Conservation (phyloP, 148 eudicot genomes). For the Chenopodium formosanum region DNA sequence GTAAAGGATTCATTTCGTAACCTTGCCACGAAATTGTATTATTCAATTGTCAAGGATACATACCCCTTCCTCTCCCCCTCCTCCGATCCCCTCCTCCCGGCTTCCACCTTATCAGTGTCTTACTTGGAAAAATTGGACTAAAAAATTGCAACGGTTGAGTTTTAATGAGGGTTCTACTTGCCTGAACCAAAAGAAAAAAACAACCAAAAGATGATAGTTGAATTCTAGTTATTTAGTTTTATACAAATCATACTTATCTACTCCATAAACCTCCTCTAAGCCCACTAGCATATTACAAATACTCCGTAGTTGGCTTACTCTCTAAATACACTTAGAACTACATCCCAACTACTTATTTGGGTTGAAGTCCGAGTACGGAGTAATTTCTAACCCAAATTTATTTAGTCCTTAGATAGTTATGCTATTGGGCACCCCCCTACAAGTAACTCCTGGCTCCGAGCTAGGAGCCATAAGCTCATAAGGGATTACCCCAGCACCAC, state of each 20-base stretch:
- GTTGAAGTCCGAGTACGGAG: background rate
- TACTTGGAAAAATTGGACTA: no score
- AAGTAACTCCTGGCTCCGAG: constrained; percentile 87
- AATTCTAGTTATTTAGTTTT: background rate
- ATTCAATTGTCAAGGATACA: no score
- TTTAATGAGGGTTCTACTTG: no score
- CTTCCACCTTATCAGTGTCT: no score
- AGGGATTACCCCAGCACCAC: constrained; percentile 93
- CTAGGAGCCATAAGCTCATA: constrained; percentile 90
- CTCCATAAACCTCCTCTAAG: background rate
- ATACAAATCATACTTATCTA: background rate
- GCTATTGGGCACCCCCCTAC: constrained; percentile 96
- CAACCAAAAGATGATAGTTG: background rate
- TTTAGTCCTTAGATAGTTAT: constrained; percentile 58
- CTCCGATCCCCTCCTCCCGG: no score
- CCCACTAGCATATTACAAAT: constrained; percentile 1
- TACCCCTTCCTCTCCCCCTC: no score
- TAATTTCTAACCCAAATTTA: background rate
- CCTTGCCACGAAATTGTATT: no score
- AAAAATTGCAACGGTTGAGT: no score
- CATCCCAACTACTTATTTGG: background rate
- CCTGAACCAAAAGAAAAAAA: no score
- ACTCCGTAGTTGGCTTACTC: no score
- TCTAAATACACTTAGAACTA: background rate
- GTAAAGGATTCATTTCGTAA: no score